These are phyloP conservation scores for Candida jianshihensis DNA, from an alignment of 805 yeast species.

Conservation along the genomic window DNA sequence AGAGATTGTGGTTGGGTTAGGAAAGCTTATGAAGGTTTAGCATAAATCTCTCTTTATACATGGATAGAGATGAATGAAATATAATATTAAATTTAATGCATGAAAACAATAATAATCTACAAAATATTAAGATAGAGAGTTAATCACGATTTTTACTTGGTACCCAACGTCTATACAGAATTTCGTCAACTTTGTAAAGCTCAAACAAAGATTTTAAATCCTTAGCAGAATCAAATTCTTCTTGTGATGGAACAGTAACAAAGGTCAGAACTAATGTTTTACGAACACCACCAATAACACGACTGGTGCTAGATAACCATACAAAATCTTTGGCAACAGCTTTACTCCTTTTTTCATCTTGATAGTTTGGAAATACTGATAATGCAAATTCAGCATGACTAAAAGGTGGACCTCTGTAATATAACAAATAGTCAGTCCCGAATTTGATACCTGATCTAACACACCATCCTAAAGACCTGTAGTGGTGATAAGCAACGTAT, in stretches of 20 bases:
- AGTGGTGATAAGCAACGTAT: slow-evolving; percentile 80
- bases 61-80: neutral
- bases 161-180: slow-evolving; percentile 74
- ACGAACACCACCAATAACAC: slow-evolving; percentile 84
- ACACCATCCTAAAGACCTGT: slow-evolving; percentile 90
- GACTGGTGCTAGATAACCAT: slow-evolving; percentile 61
- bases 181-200: slow-evolving; percentile 51
- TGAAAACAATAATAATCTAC: neutral
- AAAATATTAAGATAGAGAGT: neutral
- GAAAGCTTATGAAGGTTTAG: slow-evolving; percentile 58
- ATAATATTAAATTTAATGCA: too few relatives aligned
- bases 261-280: slow-evolving; percentile 67
- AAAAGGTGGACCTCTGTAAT: slow-evolving; percentile 91
- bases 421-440: slow-evolving; percentile 78
- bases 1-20: slow-evolving; percentile 85
- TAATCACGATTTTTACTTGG: slow-evolving; percentile 80
- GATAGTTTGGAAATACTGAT: slow-evolving; percentile 36
- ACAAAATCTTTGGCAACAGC: slow-evolving; percentile 34
- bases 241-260: slow-evolving; percentile 48
- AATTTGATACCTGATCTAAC: slow-evolving; percentile 87
- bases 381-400: slow-evolving; percentile 88
- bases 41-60: too few relatives aligned
- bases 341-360: slow-evolving; percentile 24
- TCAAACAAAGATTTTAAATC: slow-evolving; percentile 30
- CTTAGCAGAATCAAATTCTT: slow-evolving; percentile 21